A percentile compares a stretch with the other conserved stretches of the same genome.
These are phyloP conservation scores for Hydrangea macrophylla DNA, from an alignment of 148 eudicot species.

Conservation along the genomic window DNA sequence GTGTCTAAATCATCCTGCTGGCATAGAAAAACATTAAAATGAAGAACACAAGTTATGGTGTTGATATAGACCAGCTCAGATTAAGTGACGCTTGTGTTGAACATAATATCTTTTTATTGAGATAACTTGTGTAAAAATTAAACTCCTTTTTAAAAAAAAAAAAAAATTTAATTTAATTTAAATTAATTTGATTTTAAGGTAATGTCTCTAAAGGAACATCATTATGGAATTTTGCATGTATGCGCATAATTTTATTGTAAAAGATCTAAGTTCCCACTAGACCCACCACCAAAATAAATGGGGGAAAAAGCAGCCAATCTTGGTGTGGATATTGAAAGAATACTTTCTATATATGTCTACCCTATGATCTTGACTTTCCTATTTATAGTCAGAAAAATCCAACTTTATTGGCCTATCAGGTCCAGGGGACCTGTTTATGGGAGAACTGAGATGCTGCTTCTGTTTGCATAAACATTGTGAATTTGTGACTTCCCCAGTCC, in stretches of 20 bases:
- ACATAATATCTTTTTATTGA: constrained; percentile 8
- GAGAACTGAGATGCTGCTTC: background rate
- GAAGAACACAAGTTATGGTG: background rate
- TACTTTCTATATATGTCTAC: background rate
- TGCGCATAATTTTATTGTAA: too few species aligned
- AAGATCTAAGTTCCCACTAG: background rate
- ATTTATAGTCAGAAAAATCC: background rate
- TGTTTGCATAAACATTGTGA: background rate
- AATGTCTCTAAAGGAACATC: background rate
- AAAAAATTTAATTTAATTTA: constrained; percentile 4
- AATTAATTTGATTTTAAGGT: background rate
- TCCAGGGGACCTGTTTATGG: background rate
- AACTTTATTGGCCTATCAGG: background rate
- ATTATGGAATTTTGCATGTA: too few species aligned
- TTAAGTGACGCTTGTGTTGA: background rate
- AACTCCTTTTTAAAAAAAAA: background rate
- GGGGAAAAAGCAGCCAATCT: background rate
- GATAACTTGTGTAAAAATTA: background rate
- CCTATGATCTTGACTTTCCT: background rate
- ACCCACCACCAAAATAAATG: background rate
- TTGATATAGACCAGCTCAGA: constrained; percentile 5
- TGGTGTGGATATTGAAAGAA: background rate
- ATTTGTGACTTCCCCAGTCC: background rate
- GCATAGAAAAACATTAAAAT: too few species aligned
- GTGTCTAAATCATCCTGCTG: too few species aligned